Conservation (phyloP, 176 grass and related monocot species). For the Zoysia pacifica region DNA sequence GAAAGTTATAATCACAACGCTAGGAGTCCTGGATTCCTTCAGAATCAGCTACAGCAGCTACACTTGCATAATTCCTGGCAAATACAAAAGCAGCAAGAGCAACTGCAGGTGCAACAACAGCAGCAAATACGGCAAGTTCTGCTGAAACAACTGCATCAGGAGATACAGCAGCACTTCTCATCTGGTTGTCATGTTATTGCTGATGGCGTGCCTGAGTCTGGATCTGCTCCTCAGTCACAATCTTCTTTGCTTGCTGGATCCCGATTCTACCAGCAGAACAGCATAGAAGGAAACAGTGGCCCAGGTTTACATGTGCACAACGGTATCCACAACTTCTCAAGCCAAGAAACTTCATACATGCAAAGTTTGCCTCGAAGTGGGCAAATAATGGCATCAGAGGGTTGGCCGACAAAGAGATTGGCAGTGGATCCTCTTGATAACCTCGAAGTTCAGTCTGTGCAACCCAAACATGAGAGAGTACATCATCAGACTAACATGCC, state of each 20-base stretch:
- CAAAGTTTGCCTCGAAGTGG: conserved; percentile 57
- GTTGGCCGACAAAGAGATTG: conserved; percentile 82
- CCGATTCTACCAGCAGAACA: conserved; percentile 55
- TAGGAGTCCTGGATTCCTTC: conserved; percentile 50
- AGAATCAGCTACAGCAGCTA: conserved; percentile 64
- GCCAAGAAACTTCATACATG: conserved; percentile 64
- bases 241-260: conserved; percentile 48
- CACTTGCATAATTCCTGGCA: conserved; percentile 45
- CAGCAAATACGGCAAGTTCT: conserved; percentile 44
- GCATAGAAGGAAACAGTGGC: conserved; percentile 53
- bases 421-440: conserved; percentile 58
- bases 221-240: conserved; percentile 45
- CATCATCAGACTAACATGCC: conserved; percentile 43
- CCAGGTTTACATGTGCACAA: conserved; percentile 58
- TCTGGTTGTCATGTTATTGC: conserved; percentile 57
- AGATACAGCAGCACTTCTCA: conserved; percentile 52
- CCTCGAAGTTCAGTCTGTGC: conserved; percentile 48
- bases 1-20: conserved; percentile 55
- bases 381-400: conserved; percentile 55
- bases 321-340: conserved; percentile 64
- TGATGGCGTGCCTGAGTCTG: conserved; percentile 52
- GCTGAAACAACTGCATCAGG: conserved; percentile 42
- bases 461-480: conserved; percentile 48
- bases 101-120: not conserved
- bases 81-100: conserved; percentile 40